These are phyloP conservation scores for Mycena belliarum DNA, from an alignment of 768 basidiomycete genomes.

Conservation along the genomic window DNA sequence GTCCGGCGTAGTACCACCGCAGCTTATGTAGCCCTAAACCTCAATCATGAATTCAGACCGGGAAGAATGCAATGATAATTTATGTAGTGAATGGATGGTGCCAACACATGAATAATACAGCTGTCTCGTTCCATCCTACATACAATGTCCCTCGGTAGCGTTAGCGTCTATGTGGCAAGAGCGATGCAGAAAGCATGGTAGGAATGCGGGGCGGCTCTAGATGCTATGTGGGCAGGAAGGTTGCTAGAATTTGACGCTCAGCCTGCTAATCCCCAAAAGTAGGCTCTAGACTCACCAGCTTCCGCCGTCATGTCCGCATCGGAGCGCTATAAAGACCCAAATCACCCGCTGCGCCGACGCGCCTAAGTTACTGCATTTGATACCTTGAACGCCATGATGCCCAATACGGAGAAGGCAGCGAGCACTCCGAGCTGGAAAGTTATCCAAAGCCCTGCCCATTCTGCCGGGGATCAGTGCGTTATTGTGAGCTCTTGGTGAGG, in stretches of 20 bases:
- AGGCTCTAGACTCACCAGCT: conserved; percentile 55
- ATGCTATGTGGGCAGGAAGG: conserved; percentile 59
- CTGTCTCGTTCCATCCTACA: conserved; percentile 14
- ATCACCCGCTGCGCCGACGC: conserved; percentile 12
- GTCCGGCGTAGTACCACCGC: conserved; percentile 10
- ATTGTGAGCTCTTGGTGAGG: background rate
- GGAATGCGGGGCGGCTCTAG: conserved; percentile 1
- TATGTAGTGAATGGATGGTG: conserved; percentile 3
- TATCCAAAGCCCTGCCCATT: conserved; percentile 88
- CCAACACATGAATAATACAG: conserved; percentile 11
- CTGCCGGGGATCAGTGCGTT: conserved; percentile 35
- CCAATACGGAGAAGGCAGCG: conserved; percentile 77
- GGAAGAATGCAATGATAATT: conserved; percentile 18
- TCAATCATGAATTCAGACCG: conserved; percentile 5
- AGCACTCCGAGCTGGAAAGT: conserved; percentile 74
- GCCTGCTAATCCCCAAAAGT: background rate
- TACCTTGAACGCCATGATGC: conserved; percentile 84
- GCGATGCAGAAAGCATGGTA: conserved; percentile 9
- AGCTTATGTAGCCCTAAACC: conserved; percentile 14
- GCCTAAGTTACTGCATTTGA: conserved; percentile 9
- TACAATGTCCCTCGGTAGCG: conserved; percentile 5
- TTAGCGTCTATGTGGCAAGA: background rate
- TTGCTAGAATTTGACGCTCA: conserved; percentile 35
- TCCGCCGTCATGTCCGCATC: conserved; percentile 65
- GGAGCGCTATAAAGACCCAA: conserved; percentile 40